Percentiles rank a stretch among this genome's conserved stretches.
Evolutionary conservation across 495 filamentous ascomycete genomes (phyloP).

Genomic region (Hapsidospora chrysogenum): DNA sequence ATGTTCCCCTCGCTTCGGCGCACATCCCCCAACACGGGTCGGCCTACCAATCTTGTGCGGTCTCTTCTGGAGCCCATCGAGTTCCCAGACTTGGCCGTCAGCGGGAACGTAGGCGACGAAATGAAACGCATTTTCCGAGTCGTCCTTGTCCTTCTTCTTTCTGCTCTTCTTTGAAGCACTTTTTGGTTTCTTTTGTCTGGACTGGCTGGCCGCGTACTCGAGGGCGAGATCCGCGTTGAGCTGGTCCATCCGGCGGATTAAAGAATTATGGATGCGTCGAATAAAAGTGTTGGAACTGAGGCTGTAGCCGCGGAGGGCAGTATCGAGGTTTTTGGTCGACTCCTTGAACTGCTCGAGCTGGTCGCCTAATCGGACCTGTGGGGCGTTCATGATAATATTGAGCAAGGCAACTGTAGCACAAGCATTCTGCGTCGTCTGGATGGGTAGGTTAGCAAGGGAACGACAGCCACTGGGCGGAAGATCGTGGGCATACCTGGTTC

Average conservation of each 20-base stretch:
- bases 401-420: conserved; percentile 81
- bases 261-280: conserved; percentile 72
- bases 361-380: conserved; percentile 41
- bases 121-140: conserved; percentile 46
- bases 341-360: conserved; percentile 53
- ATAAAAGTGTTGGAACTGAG: conserved; percentile 63
- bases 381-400: conserved; percentile 80
- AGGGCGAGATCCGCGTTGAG: conserved; percentile 58
- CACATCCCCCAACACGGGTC: too few relatives aligned
- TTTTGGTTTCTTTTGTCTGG: conserved; percentile 23
- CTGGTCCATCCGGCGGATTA: conserved; percentile 66
- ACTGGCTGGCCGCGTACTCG: conserved; percentile 37
- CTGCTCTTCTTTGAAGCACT: conserved; percentile 18
- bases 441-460: not conserved
- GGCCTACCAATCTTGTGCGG: conserved; percentile 53
- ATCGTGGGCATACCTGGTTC: conserved; percentile 50
- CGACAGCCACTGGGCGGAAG: not conserved
- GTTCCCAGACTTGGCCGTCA: conserved; percentile 61
- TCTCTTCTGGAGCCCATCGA: conserved; percentile 68
- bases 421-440: conserved; percentile 47
- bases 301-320: conserved; percentile 56
- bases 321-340: conserved; percentile 47
- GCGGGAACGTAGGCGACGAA: conserved; percentile 83
- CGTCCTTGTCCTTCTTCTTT: conserved; percentile 8
- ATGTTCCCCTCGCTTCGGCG: too few relatives aligned